Base-by-base conservation (phyloP, 164 flowering plant species). In the Berberis thunbergii region DNA sequence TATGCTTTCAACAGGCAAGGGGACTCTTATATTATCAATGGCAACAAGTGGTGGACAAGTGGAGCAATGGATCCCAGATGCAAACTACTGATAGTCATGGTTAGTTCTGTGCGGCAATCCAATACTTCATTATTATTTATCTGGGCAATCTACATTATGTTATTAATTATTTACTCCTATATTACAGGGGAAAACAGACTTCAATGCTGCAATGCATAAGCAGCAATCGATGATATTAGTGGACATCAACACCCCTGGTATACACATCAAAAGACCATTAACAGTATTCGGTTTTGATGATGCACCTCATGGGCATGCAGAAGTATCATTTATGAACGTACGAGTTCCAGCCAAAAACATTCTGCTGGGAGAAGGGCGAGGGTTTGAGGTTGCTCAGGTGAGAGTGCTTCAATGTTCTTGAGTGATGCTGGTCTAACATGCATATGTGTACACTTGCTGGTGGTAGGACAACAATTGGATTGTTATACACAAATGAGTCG, bases 31-130 rank as follows among this genome's bases (percentile, higher is more conserved):
- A 67, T 91, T 60, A 85, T 95, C 72, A 91, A 91, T 65, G 99
- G 97, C 42, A 84, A 53, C 50, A 94, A 94, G 73, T 91, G 99
- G 99, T 94, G 99, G 99, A 91, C 99, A 8, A 95, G 99, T 80
- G 99, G 99, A 60, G 99, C 97, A 38, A 95, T 95, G 99, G 99
- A 91, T 80, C 97, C 99, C 65, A 84, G 97, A 73, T 94, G 99
- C 84, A 86, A 75, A 75, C 54, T 94, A 70, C 91, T 94, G 48
- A 83, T 94, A 64, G 89, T 94, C 67, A 94, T 94, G 99, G 99
- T 94, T 60, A 80, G 91, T 84, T n/a, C 62, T 59, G 55, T n/a
- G 26, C n/a, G n/a, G n/a, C n/a, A n/a, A n/a, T n/a, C 6, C 7
- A 2, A 2, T 13, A 4, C 39, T 58, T 54, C 39, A 50, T 43